Conservation (phyloP, 1,139 yeast species). For the Saccharomyces hybrid region DNA sequence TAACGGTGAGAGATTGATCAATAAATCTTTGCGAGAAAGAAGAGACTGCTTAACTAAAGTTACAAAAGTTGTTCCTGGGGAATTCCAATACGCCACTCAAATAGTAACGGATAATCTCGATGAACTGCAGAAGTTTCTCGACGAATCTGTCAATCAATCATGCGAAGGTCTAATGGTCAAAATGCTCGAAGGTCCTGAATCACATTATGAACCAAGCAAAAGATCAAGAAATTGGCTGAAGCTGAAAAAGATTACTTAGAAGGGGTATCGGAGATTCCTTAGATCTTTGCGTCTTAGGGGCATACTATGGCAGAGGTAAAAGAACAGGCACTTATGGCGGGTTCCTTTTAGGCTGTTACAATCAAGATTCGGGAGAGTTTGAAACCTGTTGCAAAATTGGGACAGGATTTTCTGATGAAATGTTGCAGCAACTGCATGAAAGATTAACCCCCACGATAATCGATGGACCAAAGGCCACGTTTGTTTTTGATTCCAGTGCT, state of each 20-base stretch:
- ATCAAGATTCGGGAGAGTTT: conserved; percentile 81
- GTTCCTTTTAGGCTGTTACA: conserved; percentile 80
- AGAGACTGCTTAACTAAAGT: conserved; percentile 51
- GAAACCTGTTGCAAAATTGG: conserved; percentile 97
- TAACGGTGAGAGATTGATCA: conserved; percentile 64
- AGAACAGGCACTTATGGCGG: conserved; percentile 95
- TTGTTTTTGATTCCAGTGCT: conserved; percentile 62
- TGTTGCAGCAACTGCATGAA: conserved; percentile 52
- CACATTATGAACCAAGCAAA: conserved; percentile 88
- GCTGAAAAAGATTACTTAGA: conserved; percentile 87
- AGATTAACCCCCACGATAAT: conserved; percentile 64
- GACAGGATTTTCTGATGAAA: conserved; percentile 91
- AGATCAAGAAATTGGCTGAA: conserved; percentile 94
- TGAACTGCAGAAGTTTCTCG: conserved; percentile 78
- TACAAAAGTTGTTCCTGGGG: conserved; percentile 61
- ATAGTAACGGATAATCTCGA: conserved; percentile 67
- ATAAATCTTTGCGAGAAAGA: conserved; percentile 63
- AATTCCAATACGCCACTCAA: conserved; percentile 71
- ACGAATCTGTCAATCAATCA: conserved; percentile 78
- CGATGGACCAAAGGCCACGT: conserved; percentile 58
- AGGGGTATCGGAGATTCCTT: conserved; percentile 93
- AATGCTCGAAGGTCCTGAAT: conserved; percentile 71
- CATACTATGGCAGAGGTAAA: conserved; percentile 88
- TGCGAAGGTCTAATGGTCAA: conserved; percentile 98
- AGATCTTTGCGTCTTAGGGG: conserved; percentile 91